Evolutionary conservation across 805 yeast species (phyloP), one percentile per base, ranked within the genome.

Genomic region (Zygosaccharomyces rouxii): DNA sequence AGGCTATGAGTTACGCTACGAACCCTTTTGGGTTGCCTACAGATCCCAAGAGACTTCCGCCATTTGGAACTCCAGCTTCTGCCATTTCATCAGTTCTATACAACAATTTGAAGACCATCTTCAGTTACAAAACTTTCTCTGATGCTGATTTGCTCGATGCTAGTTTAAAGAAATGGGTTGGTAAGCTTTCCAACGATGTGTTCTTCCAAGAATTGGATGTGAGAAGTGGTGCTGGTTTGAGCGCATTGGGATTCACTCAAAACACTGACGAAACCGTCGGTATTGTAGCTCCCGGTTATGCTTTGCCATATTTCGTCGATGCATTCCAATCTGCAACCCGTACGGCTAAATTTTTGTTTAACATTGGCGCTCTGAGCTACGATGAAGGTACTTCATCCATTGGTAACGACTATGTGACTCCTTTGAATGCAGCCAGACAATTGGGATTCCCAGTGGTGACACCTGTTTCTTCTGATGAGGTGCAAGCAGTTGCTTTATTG

Each of bases 171-270:
- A 66, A 75, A 44, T 89, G 96, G 96, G 63, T 74, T 38, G 40
- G 44, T 37, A 53, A 54, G 28, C 44, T 57, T 67, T 46, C 44
- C 9, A 46, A 52, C 25, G 33, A 47, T 13, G 44, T 51, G 13
- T 58, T 45, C 37, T 60, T 60, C 41, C 58, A 62, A 39, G 68
- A 77, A 54, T 67, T 84, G 49, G 89, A 89, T 61, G 78, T 87
- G 48, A 81, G 96, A 64, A 72, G 84, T 2, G 97, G 97, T 58
- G 94, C 96, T 28, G 87, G 92, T 40, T 76, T 81, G 53, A 78
- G 86, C 23, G 76, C 92, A 40, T 71, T 86, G 44, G 97, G 97
- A 33, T 90, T 83, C 69, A 66, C 79, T 46, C 39, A 31, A 7
- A 35, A 39, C 9, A 61, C 60, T 40, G 66, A 67, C 33, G 71